Conservation (phyloP, 768 basidiomycete genomes). For the Serendipita sp. region DNA sequence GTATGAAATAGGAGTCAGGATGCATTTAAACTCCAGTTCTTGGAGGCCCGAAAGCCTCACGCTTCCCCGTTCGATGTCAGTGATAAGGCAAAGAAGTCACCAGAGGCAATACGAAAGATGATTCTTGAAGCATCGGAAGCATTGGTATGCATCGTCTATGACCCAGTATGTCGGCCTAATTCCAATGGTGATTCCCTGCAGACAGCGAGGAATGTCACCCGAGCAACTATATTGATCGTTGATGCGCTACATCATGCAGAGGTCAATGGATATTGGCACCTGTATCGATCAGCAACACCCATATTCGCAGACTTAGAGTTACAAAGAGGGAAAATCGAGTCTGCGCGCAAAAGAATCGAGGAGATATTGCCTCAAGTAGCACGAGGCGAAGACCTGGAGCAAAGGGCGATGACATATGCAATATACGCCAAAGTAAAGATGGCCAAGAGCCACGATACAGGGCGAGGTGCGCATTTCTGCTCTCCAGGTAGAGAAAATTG, state of each 20-base stretch:
- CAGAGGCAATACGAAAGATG: not conserved
- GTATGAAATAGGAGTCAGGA: not conserved
- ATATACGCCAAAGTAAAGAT: conserved; percentile 61
- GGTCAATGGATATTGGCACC: conserved; percentile 48
- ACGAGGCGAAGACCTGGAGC: conserved; percentile 54
- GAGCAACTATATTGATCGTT: conserved; percentile 47
- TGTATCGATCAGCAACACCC: conserved; percentile 53
- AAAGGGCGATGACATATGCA: conserved; percentile 57
- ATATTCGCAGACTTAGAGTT: conserved; percentile 63
- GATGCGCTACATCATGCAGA: conserved; percentile 66
- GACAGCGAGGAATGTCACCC: conserved; percentile 47
- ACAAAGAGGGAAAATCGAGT: conserved; percentile 58
- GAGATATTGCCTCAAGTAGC: conserved; percentile 70
- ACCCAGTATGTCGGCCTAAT: not conserved
- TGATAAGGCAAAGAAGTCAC: not conserved
- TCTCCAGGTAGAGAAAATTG: conserved; percentile 15
- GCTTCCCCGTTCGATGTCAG: not conserved
- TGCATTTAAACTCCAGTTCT: not conserved
- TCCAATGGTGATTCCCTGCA: conserved; percentile 16
- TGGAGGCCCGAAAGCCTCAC: not conserved
- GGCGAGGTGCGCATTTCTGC: conserved; percentile 21
- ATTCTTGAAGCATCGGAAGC: not conserved
- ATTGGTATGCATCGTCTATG: not conserved
- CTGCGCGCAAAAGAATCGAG: conserved; percentile 46
- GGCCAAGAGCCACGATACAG: conserved; percentile 19